A percentile compares a stretch with the other conserved stretches of the same genome.
Evolutionary conservation across 1,284 basidiomycete genomes (phyloP).

Genomic region (Sanguinoderma infundibulare): DNA sequence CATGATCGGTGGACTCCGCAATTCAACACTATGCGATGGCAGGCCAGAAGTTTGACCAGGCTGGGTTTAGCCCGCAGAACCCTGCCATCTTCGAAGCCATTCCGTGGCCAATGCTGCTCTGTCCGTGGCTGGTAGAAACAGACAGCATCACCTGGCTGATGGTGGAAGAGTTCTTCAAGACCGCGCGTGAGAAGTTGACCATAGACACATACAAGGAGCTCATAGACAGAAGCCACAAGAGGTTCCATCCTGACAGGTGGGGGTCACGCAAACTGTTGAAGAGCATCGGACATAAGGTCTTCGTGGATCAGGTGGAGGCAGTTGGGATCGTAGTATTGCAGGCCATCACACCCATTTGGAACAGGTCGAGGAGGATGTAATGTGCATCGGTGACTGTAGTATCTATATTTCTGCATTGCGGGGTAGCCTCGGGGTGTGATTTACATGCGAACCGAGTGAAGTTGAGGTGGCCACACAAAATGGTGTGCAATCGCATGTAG

Average conservation of each 20-base stretch:
- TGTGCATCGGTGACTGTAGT: too few species aligned
- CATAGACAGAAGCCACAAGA: conserved; percentile 67
- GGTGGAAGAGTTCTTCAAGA: too few species aligned
- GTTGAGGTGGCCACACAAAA: too few species aligned
- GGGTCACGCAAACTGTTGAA: conserved; percentile 41
- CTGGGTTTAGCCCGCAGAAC: conserved; percentile 53
- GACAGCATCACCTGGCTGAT: too few species aligned
- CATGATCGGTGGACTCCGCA: too few species aligned
- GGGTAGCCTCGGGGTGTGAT: too few species aligned
- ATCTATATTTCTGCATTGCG: too few species aligned
- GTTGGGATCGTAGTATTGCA: conserved; percentile 65
- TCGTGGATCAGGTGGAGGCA: conserved; percentile 57
- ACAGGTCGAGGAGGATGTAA: conserved; percentile 38
- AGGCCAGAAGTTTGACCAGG: conserved; percentile 55
- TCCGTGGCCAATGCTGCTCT: conserved; percentile 73
- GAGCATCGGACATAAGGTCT: conserved; percentile 54
- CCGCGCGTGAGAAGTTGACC: conserved; percentile 43
- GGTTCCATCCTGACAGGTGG: conserved; percentile 74
- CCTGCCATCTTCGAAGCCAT: conserved; percentile 58
- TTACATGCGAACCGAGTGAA: too few species aligned
- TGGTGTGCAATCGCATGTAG: too few species aligned
- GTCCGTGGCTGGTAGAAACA: conserved; percentile 36
- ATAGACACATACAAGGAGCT: conserved; percentile 61
- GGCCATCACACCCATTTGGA: conserved; percentile 62
- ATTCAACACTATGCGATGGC: too few species aligned